Percentiles rank a stretch among this genome's conserved stretches.
Evolutionary conservation across 352 stramenopile species (phyloP).

Genomic region (Pythium utonaiense): DNA sequence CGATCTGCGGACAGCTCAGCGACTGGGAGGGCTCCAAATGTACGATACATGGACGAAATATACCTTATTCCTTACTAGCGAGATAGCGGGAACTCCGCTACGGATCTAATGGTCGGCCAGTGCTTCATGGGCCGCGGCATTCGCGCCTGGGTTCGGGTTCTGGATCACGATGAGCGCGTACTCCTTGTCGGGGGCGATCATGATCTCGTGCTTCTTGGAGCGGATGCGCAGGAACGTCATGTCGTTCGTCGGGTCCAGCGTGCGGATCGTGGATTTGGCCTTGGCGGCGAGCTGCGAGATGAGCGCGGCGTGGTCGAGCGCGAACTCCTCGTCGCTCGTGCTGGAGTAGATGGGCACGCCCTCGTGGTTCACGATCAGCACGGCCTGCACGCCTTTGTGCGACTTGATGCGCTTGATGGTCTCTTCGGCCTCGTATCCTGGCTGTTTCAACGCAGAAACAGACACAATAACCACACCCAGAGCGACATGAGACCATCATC

Average conservation of each 20-base stretch:
- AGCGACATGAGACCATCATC: background rate
- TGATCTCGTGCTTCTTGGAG: constrained; percentile 94
- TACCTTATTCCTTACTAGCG: background rate
- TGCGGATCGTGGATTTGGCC: constrained; percentile 88
- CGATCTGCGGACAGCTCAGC: no score
- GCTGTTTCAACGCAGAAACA: constrained; percentile 28
- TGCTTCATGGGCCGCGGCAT: constrained; percentile 19
- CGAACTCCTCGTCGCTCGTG: constrained; percentile 87
- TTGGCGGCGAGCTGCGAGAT: constrained; percentile 90
- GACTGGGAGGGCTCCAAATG: no score
- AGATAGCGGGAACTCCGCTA: background rate
- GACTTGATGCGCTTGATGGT: constrained; percentile 93
- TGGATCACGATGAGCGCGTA: constrained; percentile 94
- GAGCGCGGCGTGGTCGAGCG: constrained; percentile 80
- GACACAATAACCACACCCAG: background rate
- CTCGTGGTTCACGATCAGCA: constrained; percentile 93
- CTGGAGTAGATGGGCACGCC: constrained; percentile 91
- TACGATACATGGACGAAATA: background rate
- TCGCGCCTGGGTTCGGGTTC: constrained; percentile 70
- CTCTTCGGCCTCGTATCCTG: constrained; percentile 91
- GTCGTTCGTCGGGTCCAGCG: constrained; percentile 89
- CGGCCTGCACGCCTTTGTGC: constrained; percentile 91
- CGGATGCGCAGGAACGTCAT: constrained; percentile 93
- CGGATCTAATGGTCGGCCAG: constrained; percentile 17
- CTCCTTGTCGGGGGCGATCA: constrained; percentile 92